These are phyloP conservation scores for Umbellularia californica DNA, from an alignment of 164 flowering plant genomes.

Conservation along the genomic window DNA sequence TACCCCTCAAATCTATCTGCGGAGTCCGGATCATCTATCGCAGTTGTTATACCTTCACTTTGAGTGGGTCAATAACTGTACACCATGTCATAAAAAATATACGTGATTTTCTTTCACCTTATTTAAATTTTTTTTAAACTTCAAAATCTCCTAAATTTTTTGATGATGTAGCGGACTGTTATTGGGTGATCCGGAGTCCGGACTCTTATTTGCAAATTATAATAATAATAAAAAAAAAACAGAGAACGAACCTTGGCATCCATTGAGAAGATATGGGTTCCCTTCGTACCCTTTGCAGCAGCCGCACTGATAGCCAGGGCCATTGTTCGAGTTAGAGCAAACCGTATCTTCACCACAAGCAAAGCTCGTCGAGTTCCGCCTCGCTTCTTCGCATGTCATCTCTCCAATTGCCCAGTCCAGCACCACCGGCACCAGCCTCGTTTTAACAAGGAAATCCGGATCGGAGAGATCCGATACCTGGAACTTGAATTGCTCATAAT, in stretches of 20 bases:
- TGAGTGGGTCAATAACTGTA: too few species aligned
- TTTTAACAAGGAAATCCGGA: not conserved
- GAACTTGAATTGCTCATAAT: not conserved
- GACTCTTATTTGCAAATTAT: too few species aligned
- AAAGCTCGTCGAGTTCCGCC: not conserved
- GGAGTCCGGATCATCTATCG: too few species aligned
- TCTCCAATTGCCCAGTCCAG: constrained; percentile 12
- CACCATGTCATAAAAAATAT: too few species aligned
- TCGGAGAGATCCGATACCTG: constrained; percentile 1
- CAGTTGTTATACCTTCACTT: too few species aligned
- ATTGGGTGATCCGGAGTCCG: too few species aligned
- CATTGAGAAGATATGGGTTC: constrained; percentile 19
- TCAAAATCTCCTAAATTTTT: too few species aligned
- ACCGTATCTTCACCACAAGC: constrained; percentile 8
- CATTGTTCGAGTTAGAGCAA: constrained; percentile 4
- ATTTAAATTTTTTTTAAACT: too few species aligned
- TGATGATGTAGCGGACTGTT: too few species aligned
- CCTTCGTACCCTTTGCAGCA: constrained; percentile 15
- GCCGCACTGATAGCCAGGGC: constrained; percentile 15
- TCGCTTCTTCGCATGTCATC: constrained; percentile 10
- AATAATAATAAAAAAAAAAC: too few species aligned
- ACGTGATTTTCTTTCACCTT: too few species aligned
- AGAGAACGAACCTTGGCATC: constrained; percentile 13
- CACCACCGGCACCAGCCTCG: constrained; percentile 1
- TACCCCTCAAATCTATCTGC: too few species aligned